A percentile compares a stretch with the other conserved stretches of the same genome.
Evolutionary conservation across 352 stramenopile species (phyloP).

Genomic region (Thraustotheca clavata): DNA sequence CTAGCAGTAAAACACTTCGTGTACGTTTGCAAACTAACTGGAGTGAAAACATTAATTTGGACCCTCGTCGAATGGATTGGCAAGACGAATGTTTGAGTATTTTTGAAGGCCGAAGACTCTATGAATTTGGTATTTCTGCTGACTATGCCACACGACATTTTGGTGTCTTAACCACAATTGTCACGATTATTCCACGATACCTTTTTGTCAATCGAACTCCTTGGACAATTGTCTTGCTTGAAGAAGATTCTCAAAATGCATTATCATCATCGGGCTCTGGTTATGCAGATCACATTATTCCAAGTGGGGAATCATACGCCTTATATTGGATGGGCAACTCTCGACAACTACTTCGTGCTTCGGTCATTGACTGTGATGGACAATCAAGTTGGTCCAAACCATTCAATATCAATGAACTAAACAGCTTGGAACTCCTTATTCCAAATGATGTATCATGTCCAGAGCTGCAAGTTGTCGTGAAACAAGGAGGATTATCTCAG

Average conservation of each 20-base stretch:
- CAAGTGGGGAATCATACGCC: constrained; percentile 58
- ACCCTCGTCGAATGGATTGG: constrained; percentile 68
- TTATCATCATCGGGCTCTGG: neutral
- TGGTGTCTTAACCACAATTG: constrained; percentile 69
- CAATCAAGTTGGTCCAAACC: constrained; percentile 57
- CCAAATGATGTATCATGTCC: constrained; percentile 25
- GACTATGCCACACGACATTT: constrained; percentile 79
- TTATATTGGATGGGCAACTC: constrained; percentile 63
- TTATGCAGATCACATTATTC: constrained; percentile 56
- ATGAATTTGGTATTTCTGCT: constrained; percentile 72
- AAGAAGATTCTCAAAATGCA: constrained; percentile 29
- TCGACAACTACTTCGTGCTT: constrained; percentile 43
- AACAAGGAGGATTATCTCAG: constrained; percentile 65
- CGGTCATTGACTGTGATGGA: constrained; percentile 35
- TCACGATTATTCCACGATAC: constrained; percentile 78
- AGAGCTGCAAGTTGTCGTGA: constrained; percentile 48
- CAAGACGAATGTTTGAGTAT: constrained; percentile 73
- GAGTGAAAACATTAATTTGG: constrained; percentile 60
- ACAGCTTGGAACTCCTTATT: constrained; percentile 40
- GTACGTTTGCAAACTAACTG: constrained; percentile 46
- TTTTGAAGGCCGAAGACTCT: constrained; percentile 35
- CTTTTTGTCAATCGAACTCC: constrained; percentile 57
- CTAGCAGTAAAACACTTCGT: constrained; percentile 35
- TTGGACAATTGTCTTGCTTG: constrained; percentile 57
- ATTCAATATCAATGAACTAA: constrained; percentile 43